Evolutionary conservation across 2,329 filamentous ascomycete genomes (phyloP).

Genomic region (Aureobasidium sp.): DNA sequence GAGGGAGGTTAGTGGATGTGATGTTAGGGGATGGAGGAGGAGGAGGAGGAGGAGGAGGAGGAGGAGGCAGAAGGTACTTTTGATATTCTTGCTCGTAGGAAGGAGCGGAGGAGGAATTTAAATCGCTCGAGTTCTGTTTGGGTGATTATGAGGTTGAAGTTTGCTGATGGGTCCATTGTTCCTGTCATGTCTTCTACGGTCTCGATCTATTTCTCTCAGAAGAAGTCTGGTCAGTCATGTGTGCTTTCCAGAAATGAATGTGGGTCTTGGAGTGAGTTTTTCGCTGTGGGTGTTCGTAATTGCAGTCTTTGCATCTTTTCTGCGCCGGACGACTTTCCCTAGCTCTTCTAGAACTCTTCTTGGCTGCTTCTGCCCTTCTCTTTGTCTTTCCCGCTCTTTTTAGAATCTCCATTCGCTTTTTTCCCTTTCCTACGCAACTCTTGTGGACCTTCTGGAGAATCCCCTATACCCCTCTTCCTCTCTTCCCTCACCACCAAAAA

Average conservation of each 20-base stretch:
- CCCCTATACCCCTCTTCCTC: neutral
- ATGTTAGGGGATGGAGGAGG: neutral
- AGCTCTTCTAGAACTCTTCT: neutral
- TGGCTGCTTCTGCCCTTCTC: too few species aligned
- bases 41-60: neutral
- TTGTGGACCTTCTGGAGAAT: too few species aligned
- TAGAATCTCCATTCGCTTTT: too few species aligned
- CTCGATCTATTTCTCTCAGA: constrained; percentile 34
- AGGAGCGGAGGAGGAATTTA: constrained; percentile 81
- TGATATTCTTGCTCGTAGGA: constrained; percentile 74
- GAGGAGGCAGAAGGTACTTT: constrained; percentile 52
- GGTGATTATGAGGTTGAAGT: constrained; percentile 87
- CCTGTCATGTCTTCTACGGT: constrained; percentile 58
- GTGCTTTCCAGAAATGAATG: too few species aligned
- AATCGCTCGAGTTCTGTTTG: constrained; percentile 94
- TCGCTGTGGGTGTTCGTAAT: neutral
- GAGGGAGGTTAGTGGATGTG: neutral
- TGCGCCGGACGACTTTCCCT: too few species aligned
- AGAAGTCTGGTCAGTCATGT: neutral
- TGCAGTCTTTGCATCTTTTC: too few species aligned
- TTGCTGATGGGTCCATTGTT: constrained; percentile 81
- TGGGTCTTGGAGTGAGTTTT: too few species aligned
- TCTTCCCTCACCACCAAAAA: too few species aligned
- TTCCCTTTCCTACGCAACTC: too few species aligned
- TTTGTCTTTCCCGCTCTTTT: too few species aligned